Evolutionary conservation across 2,329 filamentous ascomycete species (phyloP), one percentile per base, ranked within the genome.

Genomic region (Nemania sp.): DNA sequence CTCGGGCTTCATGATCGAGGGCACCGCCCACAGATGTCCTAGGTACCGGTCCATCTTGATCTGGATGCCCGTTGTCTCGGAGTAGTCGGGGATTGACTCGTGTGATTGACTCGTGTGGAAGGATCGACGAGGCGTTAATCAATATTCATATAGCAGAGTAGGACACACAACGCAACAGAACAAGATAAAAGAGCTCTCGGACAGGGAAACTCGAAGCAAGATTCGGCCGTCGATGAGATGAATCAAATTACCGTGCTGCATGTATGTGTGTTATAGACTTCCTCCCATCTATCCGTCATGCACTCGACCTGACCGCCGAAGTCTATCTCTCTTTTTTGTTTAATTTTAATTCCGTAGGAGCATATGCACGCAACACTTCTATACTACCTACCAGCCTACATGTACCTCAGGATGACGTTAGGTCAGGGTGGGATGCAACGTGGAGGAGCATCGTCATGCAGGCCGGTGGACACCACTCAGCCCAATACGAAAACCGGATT

Each of bases 401-500:
- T 32, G 29, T 13, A 32, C 20, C 32, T 49, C 29, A 45, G 39
- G 6, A 62, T 66, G 64, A 64, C 55, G 62, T 66, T 62, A 42
- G 53, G 56, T 39, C 34, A 34, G 5, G 51, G 51, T 45, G 47
- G 47, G 39, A 59, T 57, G 52, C 40, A 52, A 51, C 47, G 20
- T 40, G 45, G 57, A 47, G 45, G 18, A 46, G 29, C 49, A 57
- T 56, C 46, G 46, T 59, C 55, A 61, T 65, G 57, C 57, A 59
- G 54, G 39, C 18, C 20, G 15, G 42, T 63, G 54, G 54, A 52
- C 53, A 60, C 56, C 54, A 46, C 4, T 51, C 55, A 65, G 58
- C 53, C 66, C 69, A 72, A 72, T 71, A 70, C 69, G 69, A 71
- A 71, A 71, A 69, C 70, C 64, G 67, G 69, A 68, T 71, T 70